Percentiles rank a stretch among this genome's conserved stretches.
Conservation (phyloP, 1,139 yeast species). For the Candida pseudoviswanathii region DNA sequence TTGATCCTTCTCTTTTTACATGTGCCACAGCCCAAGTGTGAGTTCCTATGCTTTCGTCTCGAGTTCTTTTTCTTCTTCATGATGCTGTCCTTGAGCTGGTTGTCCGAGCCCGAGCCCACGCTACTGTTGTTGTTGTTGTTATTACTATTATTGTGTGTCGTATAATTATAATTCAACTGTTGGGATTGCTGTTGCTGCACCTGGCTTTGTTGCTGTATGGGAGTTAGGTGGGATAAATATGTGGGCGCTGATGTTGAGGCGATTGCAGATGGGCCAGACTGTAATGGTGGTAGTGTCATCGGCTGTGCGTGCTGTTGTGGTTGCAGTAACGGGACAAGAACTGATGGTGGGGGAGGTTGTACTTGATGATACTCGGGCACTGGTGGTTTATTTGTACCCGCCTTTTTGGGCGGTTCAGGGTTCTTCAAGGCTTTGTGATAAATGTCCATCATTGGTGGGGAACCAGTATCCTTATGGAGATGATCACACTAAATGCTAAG, state of each 20-base stretch:
- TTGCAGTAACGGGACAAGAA: neutral
- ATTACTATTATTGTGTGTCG: slow-evolving; percentile 1
- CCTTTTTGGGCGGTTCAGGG: slow-evolving; percentile 18
- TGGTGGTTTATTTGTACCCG: slow-evolving; percentile 11
- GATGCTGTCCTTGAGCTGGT: slow-evolving; percentile 13
- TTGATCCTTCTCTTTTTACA: slow-evolving; percentile 68
- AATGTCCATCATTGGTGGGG: slow-evolving; percentile 16
- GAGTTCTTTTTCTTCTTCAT: slow-evolving; percentile 43
- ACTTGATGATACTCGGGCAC: neutral
- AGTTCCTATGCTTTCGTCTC: slow-evolving; percentile 63
- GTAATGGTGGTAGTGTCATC: slow-evolving; percentile 3
- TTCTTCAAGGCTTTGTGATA: slow-evolving; percentile 17
- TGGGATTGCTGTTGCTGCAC: slow-evolving; percentile 2
- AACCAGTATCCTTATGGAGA: neutral
- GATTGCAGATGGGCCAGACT: neutral
- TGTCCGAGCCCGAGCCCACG: slow-evolving; percentile 8
- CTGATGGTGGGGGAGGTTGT: neutral
- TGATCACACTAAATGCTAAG: neutral
- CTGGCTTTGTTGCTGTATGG: slow-evolving; percentile 1
- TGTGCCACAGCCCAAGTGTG: slow-evolving; percentile 65
- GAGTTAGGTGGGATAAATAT: neutral
- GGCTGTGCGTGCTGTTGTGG: slow-evolving; percentile 4
- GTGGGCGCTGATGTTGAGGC: slow-evolving; percentile 1
- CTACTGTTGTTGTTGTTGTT: neutral
- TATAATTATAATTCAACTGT: slow-evolving; percentile 4